These are phyloP conservation scores for Porpolomopsis calyptriformis DNA, from an alignment of 768 basidiomycete species.

Conservation along the genomic window DNA sequence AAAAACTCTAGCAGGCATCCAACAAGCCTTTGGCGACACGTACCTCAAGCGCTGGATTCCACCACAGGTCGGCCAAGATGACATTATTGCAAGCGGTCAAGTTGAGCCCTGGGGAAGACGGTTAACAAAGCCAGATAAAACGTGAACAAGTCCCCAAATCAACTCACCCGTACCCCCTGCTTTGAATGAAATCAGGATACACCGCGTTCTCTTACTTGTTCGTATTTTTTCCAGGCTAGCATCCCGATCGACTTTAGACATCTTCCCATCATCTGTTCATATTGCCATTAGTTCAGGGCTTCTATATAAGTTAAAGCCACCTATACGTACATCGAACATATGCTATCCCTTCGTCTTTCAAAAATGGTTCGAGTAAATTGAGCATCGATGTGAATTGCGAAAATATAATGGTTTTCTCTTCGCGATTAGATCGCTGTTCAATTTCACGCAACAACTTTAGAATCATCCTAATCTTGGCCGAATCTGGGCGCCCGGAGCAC, in stretches of 20 bases:
- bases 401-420: conserved; percentile 94
- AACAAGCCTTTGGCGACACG: conserved; percentile 11
- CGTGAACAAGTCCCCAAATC: conserved; percentile 2
- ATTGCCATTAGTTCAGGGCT: background rate
- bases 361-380: conserved; percentile 77
- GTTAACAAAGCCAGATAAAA: conserved; percentile 5
- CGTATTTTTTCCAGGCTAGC: conserved; percentile 65
- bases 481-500: conserved; percentile 51
- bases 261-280: conserved; percentile 73
- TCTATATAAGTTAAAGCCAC: background rate
- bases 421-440: conserved; percentile 40
- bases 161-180: conserved; percentile 81
- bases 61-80: conserved; percentile 89
- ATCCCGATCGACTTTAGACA: conserved; percentile 70
- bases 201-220: conserved; percentile 41
- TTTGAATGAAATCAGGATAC: conserved; percentile 94
- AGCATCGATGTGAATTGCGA: conserved; percentile 88
- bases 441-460: conserved; percentile 61
- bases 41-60: conserved; percentile 83
- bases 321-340: conserved; percentile 67
- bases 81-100: conserved; percentile 91
- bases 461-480: conserved; percentile 82
- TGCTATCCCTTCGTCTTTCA: conserved; percentile 52
- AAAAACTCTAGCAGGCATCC: background rate
- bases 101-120: conserved; percentile 56